Evolutionary conservation across 768 basidiomycete species (phyloP).

Genomic region (Artomyces pyxidatus): DNA sequence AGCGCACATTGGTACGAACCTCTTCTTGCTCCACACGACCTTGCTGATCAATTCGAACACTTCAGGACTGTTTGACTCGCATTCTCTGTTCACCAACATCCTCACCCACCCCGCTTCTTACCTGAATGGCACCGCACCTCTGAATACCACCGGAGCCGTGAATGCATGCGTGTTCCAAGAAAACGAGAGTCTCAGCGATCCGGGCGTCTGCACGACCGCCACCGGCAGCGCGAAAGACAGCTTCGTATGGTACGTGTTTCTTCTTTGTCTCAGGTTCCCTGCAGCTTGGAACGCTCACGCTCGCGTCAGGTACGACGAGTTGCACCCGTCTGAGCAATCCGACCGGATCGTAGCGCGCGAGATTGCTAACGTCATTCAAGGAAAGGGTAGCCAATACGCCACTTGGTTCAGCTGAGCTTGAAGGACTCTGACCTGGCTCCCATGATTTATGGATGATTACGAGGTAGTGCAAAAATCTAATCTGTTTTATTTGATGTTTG

Average conservation of each 20-base stretch:
- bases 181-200: conserved; percentile 22
- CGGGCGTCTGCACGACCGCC: conserved; percentile 27
- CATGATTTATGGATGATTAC: too few relatives aligned
- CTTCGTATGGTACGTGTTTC: conserved; percentile 45
- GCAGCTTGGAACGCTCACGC: too few relatives aligned
- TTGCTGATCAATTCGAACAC: neutral
- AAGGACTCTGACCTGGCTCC: too few relatives aligned
- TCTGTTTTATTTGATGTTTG: too few relatives aligned
- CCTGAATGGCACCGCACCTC: conserved; percentile 44
- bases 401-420: conserved; percentile 44
- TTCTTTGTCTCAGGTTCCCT: neutral
- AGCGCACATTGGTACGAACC: conserved; percentile 47
- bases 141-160: conserved; percentile 34
- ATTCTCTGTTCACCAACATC: conserved; percentile 54
- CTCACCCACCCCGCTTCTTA: conserved; percentile 40
- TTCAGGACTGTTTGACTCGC: conserved; percentile 52
- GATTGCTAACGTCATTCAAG: conserved; percentile 38
- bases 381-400: conserved; percentile 36
- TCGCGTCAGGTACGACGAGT: conserved; percentile 49
- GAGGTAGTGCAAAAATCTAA: too few relatives aligned
- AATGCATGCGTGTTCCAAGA: conserved; percentile 38
- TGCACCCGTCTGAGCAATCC: conserved; percentile 54
- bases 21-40: neutral
- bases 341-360: conserved; percentile 46
- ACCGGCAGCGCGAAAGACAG: conserved; percentile 44